Base-by-base conservation (phyloP, 2,329 filamentous ascomycete species). In the Clonostachys sp. region DNA sequence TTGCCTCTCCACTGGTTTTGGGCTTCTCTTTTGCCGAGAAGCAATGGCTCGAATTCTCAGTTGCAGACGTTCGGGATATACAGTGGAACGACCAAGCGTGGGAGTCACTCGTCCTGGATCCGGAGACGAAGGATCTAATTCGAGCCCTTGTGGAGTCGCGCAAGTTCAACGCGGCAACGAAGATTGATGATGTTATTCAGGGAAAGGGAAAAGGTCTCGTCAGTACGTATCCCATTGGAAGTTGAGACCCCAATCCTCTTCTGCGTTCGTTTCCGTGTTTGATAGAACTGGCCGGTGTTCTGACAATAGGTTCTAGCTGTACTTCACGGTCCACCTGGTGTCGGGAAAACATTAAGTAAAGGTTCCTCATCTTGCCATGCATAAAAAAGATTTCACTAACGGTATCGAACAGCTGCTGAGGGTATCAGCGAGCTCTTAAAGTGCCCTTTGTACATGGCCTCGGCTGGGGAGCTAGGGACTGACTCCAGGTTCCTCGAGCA, bases 11-110 rank as follows among this genome's bases (percentile, higher is more conserved):
- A 0, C 84, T 95, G 1, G 88, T 95, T 1, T 77, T 95, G 2
- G 91, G 91, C 0, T 96, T 95, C 57, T 82, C 89, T 1, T 95
- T 96, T 62, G 83, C 81, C 1, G 89, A 95, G 66, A 96, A 95
- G 67, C 74, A 89, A 10, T 96, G 91, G 91, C 78, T 95, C 1
- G 89, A 96, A 62, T 90, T 96, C 57, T 84, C 83, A 0, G 84
- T 96, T 17, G 88, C 86, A 0, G 84, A 85, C 1, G 78, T 96
- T 51, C 79, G 81, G 41, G 87, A 95, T 5, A 92, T 96, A 51
- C 77, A 83, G 35, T 96, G 88, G 88, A 92, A 95, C 57, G 81
- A 87, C 40, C 77, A 82, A 13, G 91, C 91, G 0, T 96, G 94
- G 66, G 81, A 87, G 44, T 91, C 86, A 0, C 74, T 96, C 33